phyloP scores from a whole-genome alignment of 139 green algal species.

The Volvox reticuliferus region DNA sequence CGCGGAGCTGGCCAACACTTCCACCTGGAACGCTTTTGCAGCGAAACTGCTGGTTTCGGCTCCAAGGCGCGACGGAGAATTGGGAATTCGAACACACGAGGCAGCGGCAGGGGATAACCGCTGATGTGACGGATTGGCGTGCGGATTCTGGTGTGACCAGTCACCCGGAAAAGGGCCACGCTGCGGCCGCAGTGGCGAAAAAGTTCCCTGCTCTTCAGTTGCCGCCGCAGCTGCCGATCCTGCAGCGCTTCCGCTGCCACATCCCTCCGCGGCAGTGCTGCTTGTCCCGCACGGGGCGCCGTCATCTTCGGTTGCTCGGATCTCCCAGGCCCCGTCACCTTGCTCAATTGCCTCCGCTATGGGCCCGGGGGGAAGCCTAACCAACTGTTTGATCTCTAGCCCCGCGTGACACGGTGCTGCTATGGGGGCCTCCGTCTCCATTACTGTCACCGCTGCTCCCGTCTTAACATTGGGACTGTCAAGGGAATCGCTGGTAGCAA shows the following conservation, averaged over 20 bases:
- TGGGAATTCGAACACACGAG: background rate
- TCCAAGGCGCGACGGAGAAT: background rate
- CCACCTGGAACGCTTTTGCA: background rate
- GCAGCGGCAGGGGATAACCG: too few species aligned
- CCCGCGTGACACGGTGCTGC: too few species aligned
- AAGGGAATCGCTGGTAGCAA: too few species aligned
- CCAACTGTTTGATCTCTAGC: too few species aligned
- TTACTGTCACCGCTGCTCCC: background rate
- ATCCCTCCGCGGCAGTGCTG: background rate
- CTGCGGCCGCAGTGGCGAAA: background rate
- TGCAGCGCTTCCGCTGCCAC: background rate
- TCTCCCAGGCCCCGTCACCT: background rate
- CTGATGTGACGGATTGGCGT: too few species aligned
- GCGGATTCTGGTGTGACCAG: too few species aligned
- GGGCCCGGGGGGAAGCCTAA: background rate
- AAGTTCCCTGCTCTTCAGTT: too few species aligned
- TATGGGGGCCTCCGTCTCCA: background rate
- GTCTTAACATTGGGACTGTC: too few species aligned
- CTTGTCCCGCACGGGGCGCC: background rate
- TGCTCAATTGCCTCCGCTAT: constrained; percentile 5
- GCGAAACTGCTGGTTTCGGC: background rate
- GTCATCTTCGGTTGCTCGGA: too few species aligned
- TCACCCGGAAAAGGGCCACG: too few species aligned
- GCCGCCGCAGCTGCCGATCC: background rate
- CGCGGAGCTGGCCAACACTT: background rate